A percentile compares a stretch with the other conserved stretches of the same genome.
Evolutionary conservation across 176 grass and related monocot species (phyloP).

Genomic region (Oryza brachyantha): DNA sequence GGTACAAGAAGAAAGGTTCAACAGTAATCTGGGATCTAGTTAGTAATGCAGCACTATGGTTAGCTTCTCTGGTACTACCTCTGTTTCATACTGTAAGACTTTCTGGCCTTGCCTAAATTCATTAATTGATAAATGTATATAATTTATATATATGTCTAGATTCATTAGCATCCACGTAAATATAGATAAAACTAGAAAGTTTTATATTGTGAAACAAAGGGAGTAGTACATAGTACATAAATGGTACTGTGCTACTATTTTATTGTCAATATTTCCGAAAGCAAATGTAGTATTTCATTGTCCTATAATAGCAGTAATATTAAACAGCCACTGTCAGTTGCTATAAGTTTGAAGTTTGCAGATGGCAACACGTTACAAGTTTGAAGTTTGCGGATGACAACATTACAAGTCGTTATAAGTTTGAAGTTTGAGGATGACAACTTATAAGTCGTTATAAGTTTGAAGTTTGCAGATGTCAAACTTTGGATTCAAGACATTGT

Average conservation of each 20-base stretch:
- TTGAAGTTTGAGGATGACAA: not conserved
- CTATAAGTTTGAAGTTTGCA: slow-evolving; percentile 15
- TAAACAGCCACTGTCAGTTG: not conserved
- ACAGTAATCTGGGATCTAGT: slow-evolving; percentile 8
- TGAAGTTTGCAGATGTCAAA: not conserved
- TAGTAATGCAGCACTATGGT: not conserved
- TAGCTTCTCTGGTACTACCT: not conserved
- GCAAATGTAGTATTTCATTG: not conserved
- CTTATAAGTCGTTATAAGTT: not conserved
- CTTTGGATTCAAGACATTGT: slow-evolving; percentile 9
- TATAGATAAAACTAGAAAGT: too few relatives aligned
- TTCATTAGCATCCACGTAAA: too few relatives aligned
- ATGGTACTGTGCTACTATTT: not conserved
- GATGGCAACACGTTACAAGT: not conserved
- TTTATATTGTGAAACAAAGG: too few relatives aligned
- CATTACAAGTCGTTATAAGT: not conserved
- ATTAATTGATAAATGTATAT: too few relatives aligned
- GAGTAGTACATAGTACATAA: not conserved
- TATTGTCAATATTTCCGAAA: not conserved
- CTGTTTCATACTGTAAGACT: too few relatives aligned
- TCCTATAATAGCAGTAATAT: not conserved
- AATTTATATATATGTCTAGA: too few relatives aligned
- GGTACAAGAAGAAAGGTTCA: not conserved
- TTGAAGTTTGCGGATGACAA: slow-evolving; percentile 7
- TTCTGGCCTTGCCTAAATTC: too few relatives aligned